phyloP scores from a whole-genome alignment of 2,329 filamentous ascomycete genomes.

The Immersiporthe knoxdaviesiana region DNA sequence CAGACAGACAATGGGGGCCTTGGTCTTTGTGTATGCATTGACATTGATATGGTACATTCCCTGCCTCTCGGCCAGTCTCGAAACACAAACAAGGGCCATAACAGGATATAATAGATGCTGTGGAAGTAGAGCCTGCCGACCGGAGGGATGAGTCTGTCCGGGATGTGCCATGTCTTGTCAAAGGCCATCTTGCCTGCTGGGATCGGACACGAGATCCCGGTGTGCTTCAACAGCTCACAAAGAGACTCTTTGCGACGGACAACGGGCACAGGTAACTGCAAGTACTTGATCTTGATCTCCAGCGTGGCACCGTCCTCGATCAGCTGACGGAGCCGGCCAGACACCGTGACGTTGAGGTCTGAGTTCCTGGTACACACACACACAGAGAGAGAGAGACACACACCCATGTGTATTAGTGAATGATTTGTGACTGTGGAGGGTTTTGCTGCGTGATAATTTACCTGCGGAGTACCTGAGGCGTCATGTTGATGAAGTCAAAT shows the following conservation, averaged over 20 bases:
- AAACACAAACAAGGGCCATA: neutral
- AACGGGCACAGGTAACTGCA: neutral
- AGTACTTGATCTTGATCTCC: conserved; percentile 4
- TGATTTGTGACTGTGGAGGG: neutral
- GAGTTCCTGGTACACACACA: conserved; percentile 13
- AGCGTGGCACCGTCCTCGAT: neutral
- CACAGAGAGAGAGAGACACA: too few relatives aligned
- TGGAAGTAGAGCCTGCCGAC: neutral
- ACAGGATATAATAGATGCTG: neutral
- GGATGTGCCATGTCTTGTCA: neutral
- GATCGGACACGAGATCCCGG: neutral
- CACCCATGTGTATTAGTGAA: neutral
- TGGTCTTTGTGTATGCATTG: neutral
- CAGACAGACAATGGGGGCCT: neutral
- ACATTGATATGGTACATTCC: conserved; percentile 4
- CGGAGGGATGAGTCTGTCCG: neutral
- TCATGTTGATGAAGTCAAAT: conserved; percentile 10
- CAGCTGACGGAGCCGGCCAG: neutral
- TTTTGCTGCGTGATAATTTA: neutral
- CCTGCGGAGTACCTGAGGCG: conserved; percentile 1
- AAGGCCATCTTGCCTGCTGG: neutral
- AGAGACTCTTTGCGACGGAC: conserved; percentile 7
- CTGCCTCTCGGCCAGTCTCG: neutral
- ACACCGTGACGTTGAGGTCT: conserved; percentile 1
- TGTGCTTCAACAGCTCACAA: neutral